Evolutionary conservation across 176 grass and related monocot species (phyloP).

Genomic region (Carex kokanica): DNA sequence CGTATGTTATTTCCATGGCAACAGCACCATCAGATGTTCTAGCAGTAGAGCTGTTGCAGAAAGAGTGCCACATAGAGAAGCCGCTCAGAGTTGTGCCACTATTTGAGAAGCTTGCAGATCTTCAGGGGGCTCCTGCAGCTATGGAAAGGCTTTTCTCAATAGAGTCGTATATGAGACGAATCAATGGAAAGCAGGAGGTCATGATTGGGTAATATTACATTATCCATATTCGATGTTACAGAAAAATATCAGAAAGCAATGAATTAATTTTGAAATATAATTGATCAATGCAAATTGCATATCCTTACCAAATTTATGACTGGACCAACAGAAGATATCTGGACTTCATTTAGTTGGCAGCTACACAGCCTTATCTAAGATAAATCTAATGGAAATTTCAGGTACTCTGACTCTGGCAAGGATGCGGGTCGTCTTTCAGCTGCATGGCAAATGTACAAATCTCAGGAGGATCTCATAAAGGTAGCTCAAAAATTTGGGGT

Average conservation of each 20-base stretch:
- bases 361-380: slow-evolving; percentile 8
- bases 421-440: slow-evolving; percentile 93
- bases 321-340: not conserved
- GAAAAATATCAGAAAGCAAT: not conserved
- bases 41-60: slow-evolving; percentile 82
- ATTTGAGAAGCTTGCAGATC: slow-evolving; percentile 96
- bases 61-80: slow-evolving; percentile 72
- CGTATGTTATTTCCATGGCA: slow-evolving; percentile 96
- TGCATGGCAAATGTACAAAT: slow-evolving; percentile 96
- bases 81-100: slow-evolving; percentile 90
- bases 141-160: slow-evolving; percentile 84
- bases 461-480: slow-evolving; percentile 96
- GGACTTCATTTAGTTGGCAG: not conserved
- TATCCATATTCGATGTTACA: not conserved
- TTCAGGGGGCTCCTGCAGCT: slow-evolving; percentile 81
- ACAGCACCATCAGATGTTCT: slow-evolving; percentile 96
- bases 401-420: slow-evolving; percentile 96
- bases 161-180: slow-evolving; percentile 92
- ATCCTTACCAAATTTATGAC: not conserved
- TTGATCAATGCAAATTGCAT: not conserved
- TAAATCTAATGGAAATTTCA: slow-evolving; percentile 17
- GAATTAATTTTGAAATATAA: not conserved
- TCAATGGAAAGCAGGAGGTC: slow-evolving; percentile 92
- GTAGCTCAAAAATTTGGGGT: slow-evolving; percentile 93
- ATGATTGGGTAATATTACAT: slow-evolving; percentile 62